These are phyloP conservation scores for Epithemia pelagica DNA, from an alignment of 108 stramenopile genomes.

Conservation along the genomic window DNA sequence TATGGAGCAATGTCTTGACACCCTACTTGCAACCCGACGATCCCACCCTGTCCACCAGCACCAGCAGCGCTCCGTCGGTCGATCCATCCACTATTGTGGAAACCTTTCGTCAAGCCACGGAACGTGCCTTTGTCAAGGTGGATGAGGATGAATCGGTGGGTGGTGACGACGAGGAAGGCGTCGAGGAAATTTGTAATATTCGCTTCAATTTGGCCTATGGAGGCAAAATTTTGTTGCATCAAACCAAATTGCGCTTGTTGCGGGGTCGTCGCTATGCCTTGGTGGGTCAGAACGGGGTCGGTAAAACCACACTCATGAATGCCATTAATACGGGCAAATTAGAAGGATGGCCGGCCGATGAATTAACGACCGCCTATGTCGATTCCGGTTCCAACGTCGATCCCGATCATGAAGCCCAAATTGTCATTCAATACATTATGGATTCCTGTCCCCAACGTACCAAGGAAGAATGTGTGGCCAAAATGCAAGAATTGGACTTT, in stretches of 20 bases:
- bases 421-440: conserved; percentile 51
- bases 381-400: conserved; percentile 92
- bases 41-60: conserved; percentile 5
- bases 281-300: conserved; percentile 94
- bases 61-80: not conserved
- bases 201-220: conserved; percentile 94
- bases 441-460: conserved; percentile 28
- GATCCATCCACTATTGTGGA: conserved; percentile 26
- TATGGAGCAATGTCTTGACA: conserved; percentile 51
- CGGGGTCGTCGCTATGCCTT: conserved; percentile 96
- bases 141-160: conserved; percentile 67
- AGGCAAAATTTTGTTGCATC: conserved; percentile 94
- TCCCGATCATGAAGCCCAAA: conserved; percentile 73
- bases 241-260: conserved; percentile 86
- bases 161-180: conserved; percentile 78
- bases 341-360: conserved; percentile 90
- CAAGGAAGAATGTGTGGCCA: conserved; percentile 70
- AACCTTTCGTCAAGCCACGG: conserved; percentile 41
- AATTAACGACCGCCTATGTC: conserved; percentile 90
- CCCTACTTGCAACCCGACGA: conserved; percentile 50
- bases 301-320: conserved; percentile 95
- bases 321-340: conserved; percentile 95
- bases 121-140: conserved; percentile 29
- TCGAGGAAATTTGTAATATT: conserved; percentile 90
- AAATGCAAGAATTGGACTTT: conserved; percentile 76